Conservation (phyloP, 257 asterid genomes). For the Solanum pimpinellifolium region DNA sequence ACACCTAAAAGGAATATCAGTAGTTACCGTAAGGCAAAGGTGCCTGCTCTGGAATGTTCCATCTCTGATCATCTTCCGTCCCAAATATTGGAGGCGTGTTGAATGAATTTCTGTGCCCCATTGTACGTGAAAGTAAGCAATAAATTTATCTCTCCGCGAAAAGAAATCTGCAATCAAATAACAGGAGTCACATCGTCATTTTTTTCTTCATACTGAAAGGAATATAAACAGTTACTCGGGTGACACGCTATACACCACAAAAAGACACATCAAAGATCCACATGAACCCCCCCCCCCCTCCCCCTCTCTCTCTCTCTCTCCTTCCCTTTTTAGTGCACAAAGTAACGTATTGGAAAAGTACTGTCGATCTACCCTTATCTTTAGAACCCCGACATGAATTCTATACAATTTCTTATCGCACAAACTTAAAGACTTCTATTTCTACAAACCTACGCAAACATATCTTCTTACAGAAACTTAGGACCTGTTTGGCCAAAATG, state of each 20-base stretch:
- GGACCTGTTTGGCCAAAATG: neutral
- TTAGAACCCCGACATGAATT: neutral
- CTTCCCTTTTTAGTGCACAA: neutral
- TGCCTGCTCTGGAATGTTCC: slow-evolving; percentile 49
- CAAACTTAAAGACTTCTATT: neutral
- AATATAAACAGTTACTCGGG: neutral
- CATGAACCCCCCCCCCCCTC: neutral
- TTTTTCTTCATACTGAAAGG: neutral
- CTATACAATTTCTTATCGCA: neutral
- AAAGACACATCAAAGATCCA: neutral
- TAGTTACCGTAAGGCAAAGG: slow-evolving; percentile 45
- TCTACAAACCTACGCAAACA: neutral
- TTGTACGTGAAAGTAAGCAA: neutral
- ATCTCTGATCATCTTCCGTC: slow-evolving; percentile 49
- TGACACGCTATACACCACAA: neutral
- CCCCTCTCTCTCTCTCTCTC: no score
- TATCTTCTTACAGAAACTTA: neutral
- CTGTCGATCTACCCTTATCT: neutral
- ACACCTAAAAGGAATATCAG: neutral
- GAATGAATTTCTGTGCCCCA: slow-evolving; percentile 64
- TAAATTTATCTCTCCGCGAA: neutral
- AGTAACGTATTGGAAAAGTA: neutral
- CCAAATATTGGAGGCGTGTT: slow-evolving; percentile 46
- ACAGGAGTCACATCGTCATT: neutral
- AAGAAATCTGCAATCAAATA: slow-evolving; percentile 17